Evolutionary conservation across 2,329 filamentous ascomycete species (phyloP), one percentile per base, ranked within the genome.

Genomic region (Dothideomycetes sp.): DNA sequence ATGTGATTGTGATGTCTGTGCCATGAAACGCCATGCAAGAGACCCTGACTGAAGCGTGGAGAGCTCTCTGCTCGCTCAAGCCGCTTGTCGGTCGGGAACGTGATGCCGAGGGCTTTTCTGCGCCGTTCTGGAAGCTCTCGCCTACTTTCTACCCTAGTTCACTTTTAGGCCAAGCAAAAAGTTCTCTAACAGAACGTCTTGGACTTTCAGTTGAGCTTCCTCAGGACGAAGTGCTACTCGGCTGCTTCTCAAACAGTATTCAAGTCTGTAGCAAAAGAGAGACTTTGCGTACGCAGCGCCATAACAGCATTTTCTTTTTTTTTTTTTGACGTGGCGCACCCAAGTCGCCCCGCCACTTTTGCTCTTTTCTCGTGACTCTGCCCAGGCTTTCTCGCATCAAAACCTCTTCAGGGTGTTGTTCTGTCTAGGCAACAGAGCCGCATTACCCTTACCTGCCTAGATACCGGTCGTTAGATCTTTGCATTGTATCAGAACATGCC

Each of bases 271-370:
- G 29, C 37, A 17, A 40, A 16, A 5, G 10, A 17, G 8, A 16
- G 17, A 12, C n/a, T 18, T 10, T 19, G 15, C 15, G n/a, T n/a
- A n/a, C n/a, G 22, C 12, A 25, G 17, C 22, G 20, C 28, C 29
- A n/a, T 15, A 27, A 18, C 23, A 40, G 20, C 37, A 18, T 23
- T 24, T 5, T 19, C 10, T 7, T 6, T 13, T 10, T 13, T 22
- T 12, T 27, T 32, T 24, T 27, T 30, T 24, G n/a, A 19, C 28
- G 32, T 36, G 33, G 40, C 40, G 32, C 40, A 36, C 31, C 23
- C 40, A 41, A 34, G 25, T 36, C 25, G 25, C 32, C 40, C 40
- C 40, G 40, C 40, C 40, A 42, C 40, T 31, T 36, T 35, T 7
- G 5, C n/a, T n/a, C n/a, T 12, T 41, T 41, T 42, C 33, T 13